These are phyloP conservation scores for Hypoxylon fragiforme DNA, from an alignment of 495 filamentous ascomycete genomes.

Conservation along the genomic window DNA sequence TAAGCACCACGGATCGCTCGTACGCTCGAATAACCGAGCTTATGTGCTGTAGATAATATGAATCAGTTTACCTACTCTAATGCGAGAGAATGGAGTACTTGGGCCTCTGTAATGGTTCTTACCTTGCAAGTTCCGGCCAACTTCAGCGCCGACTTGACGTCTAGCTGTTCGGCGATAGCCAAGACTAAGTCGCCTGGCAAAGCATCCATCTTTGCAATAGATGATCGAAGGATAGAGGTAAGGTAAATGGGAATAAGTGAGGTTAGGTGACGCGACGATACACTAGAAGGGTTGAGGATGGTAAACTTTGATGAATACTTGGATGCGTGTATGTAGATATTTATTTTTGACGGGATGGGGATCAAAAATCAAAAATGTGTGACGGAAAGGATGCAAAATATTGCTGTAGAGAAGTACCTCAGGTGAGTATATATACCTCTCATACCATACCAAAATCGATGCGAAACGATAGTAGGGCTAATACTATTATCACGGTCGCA, in stretches of 20 bases:
- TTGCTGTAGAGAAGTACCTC: too few relatives aligned
- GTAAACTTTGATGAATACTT: too few relatives aligned
- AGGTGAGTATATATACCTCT: too few relatives aligned
- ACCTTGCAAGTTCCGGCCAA: conserved; percentile 28
- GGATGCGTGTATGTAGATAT: too few relatives aligned
- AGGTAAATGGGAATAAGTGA: background rate
- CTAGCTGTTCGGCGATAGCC: conserved; percentile 26
- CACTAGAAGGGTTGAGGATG: too few relatives aligned
- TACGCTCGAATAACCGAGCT: conserved; percentile 11
- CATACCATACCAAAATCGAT: too few relatives aligned
- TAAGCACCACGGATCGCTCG: conserved; percentile 29
- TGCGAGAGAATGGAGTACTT: background rate
- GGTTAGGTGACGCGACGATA: too few relatives aligned
- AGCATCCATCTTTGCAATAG: conserved; percentile 2
- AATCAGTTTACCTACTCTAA: background rate
- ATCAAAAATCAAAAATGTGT: too few relatives aligned
- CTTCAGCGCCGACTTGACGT: conserved; percentile 21
- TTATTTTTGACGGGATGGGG: too few relatives aligned
- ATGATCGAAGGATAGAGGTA: background rate
- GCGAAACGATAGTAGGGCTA: too few relatives aligned
- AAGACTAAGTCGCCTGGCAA: conserved; percentile 32
- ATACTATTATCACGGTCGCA: too few relatives aligned
- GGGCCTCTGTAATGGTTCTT: background rate
- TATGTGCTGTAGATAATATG: background rate
- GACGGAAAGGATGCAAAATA: too few relatives aligned